These are phyloP conservation scores for Raffaelea deltoideospora DNA, from an alignment of 2,329 filamentous ascomycete species.

Conservation along the genomic window DNA sequence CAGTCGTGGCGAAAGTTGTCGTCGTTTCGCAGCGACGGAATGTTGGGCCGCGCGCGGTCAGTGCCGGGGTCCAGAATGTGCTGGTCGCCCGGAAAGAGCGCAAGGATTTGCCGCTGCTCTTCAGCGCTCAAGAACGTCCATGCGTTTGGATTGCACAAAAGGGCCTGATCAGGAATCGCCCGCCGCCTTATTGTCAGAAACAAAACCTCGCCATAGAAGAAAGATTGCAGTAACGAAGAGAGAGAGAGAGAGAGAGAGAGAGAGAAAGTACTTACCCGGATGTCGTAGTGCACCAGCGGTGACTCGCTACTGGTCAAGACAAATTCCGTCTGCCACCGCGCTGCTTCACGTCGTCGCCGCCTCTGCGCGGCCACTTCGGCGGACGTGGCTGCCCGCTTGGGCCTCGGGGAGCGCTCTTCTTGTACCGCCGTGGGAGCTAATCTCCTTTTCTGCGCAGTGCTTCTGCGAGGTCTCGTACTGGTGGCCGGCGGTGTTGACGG, in stretches of 20 bases:
- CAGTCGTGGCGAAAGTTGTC: constrained; percentile 28
- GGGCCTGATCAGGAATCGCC: constrained; percentile 14
- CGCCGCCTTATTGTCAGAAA: too few relatives aligned
- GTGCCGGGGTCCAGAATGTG: constrained; percentile 18
- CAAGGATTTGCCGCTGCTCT: constrained; percentile 19
- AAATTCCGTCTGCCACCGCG: constrained; percentile 12
- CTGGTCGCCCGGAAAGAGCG: constrained; percentile 19
- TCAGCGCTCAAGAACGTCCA: constrained; percentile 21
- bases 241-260: too few relatives aligned
- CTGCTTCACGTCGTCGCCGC: constrained; percentile 8
- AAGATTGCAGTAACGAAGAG: too few relatives aligned
- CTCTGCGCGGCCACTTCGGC: not conserved
- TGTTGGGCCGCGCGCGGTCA: constrained; percentile 18
- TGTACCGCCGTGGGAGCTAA: too few relatives aligned
- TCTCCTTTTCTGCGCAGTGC: too few relatives aligned
- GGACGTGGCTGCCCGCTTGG: not conserved
- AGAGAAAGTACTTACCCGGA: constrained; percentile 16
- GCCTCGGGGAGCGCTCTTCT: too few relatives aligned
- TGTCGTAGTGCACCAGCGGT: constrained; percentile 18
- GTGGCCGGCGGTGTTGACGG: too few relatives aligned
- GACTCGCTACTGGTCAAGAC: constrained; percentile 21
- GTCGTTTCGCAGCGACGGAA: constrained; percentile 21
- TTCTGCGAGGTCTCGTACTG: too few relatives aligned
- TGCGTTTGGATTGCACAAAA: constrained; percentile 20
- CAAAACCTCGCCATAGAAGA: too few relatives aligned